Percentiles rank a stretch among this genome's conserved stretches.
These are phyloP conservation scores for Smallanthus sonchifolius DNA, from an alignment of 129 eudicot genomes.

Conservation along the genomic window DNA sequence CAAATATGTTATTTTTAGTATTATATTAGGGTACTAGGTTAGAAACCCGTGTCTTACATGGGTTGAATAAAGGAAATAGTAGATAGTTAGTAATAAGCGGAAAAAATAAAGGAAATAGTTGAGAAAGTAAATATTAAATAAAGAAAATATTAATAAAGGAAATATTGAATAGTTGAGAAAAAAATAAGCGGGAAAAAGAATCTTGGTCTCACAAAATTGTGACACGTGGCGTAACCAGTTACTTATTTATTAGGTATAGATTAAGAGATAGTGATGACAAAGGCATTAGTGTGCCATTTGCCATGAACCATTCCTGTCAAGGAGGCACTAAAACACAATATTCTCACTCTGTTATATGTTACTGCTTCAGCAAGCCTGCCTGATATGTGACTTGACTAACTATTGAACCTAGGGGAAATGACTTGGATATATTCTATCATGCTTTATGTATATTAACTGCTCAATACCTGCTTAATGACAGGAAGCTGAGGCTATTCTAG, in stretches of 20 bases:
- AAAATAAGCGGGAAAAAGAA: too few species aligned
- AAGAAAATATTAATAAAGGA: too few species aligned
- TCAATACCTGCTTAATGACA: constrained; percentile 20
- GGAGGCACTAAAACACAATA: neutral
- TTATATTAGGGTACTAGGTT: neutral
- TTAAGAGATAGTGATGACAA: neutral
- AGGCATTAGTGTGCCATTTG: neutral
- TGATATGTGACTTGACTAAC: neutral
- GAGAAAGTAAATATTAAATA: too few species aligned
- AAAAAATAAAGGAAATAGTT: too few species aligned
- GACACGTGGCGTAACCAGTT: too few species aligned
- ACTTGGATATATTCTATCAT: constrained; percentile 2
- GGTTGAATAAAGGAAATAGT: too few species aligned
- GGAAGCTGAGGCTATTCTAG: constrained; percentile 96
- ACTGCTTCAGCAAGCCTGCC: neutral
- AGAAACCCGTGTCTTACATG: too few species aligned
- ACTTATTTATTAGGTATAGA: neutral
- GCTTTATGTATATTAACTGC: constrained; percentile 8
- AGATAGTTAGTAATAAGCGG: too few species aligned
- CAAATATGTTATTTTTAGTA: neutral
- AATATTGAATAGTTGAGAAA: too few species aligned
- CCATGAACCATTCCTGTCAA: neutral
- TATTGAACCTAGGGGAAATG: neutral
- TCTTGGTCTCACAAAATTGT: too few species aligned
- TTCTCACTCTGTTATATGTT: neutral